Evolutionary conservation across 2,329 filamentous ascomycete species (phyloP).

Genomic region (Colletotrichum cereale): DNA sequence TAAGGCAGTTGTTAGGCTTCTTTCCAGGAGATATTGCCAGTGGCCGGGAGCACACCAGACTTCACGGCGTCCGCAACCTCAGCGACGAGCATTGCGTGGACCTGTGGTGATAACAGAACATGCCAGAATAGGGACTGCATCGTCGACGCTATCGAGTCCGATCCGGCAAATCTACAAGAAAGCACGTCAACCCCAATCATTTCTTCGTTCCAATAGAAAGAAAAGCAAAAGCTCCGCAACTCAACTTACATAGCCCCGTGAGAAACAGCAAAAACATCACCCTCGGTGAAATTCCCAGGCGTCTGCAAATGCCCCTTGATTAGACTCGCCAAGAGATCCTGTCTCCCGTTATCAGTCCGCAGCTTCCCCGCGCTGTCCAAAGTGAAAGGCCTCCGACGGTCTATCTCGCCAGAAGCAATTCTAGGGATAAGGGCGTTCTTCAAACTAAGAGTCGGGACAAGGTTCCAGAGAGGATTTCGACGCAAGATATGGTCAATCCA

Average conservation of each 20-base stretch:
- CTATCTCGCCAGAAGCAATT: slow-evolving; percentile 64
- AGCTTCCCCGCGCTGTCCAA: slow-evolving; percentile 58
- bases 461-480: slow-evolving; percentile 59
- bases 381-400: slow-evolving; percentile 59
- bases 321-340: slow-evolving; percentile 64
- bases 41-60: slow-evolving; percentile 48
- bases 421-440: slow-evolving; percentile 63
- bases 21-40: slow-evolving; percentile 60
- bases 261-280: slow-evolving; percentile 68
- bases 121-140: slow-evolving; percentile 70
- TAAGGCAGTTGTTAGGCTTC: slow-evolving; percentile 64
- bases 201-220: no score
- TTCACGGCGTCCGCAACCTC: slow-evolving; percentile 60
- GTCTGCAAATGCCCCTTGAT: slow-evolving; percentile 66
- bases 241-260: slow-evolving; percentile 67
- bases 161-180: slow-evolving; percentile 65
- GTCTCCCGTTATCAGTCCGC: slow-evolving; percentile 57
- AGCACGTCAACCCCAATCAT: not conserved
- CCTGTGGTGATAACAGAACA: slow-evolving; percentile 57
- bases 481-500: slow-evolving; percentile 61
- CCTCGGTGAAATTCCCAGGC: slow-evolving; percentile 60
- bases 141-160: slow-evolving; percentile 70
- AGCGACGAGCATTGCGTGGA: slow-evolving; percentile 54
- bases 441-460: slow-evolving; percentile 56
- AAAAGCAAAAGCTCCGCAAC: no score